Evolutionary conservation across 148 eudicot genomes (phyloP), one percentile per base, ranked within the genome.

Genomic region (Cornus suecica): DNA sequence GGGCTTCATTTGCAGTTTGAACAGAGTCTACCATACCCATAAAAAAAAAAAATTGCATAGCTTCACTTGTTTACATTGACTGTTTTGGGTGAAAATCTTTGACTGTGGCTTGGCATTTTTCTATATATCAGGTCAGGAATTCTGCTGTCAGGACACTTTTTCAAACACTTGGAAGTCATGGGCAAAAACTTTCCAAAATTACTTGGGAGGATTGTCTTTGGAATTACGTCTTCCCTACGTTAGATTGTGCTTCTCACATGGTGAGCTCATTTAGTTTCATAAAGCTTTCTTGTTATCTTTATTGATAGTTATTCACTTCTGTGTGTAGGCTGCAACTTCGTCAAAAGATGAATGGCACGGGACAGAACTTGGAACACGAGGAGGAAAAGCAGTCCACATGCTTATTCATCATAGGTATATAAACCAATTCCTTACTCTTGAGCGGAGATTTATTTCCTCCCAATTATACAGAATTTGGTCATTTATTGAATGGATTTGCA

Each of bases 141-240:
- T 88, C 99, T 69, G 97, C 99, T 58, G 88, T 92, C 41, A 92
- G 99, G 80, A 95, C 97, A 65, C 91, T 95, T 69, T 95, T 95
- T 79, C 99, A 95, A 83, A 88, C 87, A 61, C 99, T 95, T 80
- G 97, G 99, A 83, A 95, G 93, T 80, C 99, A 91, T 86, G 99
- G 99, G 52, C 97, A 95, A 76, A 92, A 92, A 82, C 97, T 95
- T 77, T 89, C 97, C 22, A 80, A 83, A 77, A 91, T 87, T 83
- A 91, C 91, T 88, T 95, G 99, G 99, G 97, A 95, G 78, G 94
- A 95, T 81, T 95, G 99, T 83, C 96, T 95, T 34, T 89, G 97
- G 97, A 95, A 85, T 80, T 95, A 95, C 76, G 86, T 95, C 62
- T 95, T 95, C 80, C 96, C 97, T 30, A 89, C 93, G 64, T 76